phyloP scores from a whole-genome alignment of 805 yeast species.

The Candida chauliodis region DNA sequence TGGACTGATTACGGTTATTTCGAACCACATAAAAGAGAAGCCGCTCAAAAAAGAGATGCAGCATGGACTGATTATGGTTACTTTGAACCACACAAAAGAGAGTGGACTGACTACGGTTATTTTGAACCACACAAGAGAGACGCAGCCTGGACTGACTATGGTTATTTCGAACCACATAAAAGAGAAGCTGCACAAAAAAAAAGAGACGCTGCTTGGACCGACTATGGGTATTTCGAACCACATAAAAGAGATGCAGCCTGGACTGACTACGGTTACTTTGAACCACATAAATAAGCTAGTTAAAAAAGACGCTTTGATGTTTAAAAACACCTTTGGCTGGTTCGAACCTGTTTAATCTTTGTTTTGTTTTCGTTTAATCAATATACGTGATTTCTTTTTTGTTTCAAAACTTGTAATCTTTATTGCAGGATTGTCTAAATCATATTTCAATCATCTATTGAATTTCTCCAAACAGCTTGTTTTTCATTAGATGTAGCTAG shows the following conservation, averaged over 20 bases:
- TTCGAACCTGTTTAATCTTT: background rate
- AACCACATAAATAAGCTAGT: constrained; percentile 3
- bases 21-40: constrained; percentile 7
- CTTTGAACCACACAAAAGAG: constrained; percentile 6
- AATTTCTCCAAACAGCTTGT: too few species aligned
- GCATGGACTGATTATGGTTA: constrained; percentile 5
- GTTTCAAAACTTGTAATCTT: background rate
- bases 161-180: constrained; percentile 5
- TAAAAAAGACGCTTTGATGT: background rate
- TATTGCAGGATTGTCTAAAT: background rate
- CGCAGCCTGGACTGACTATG: constrained; percentile 4
- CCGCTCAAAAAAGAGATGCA: constrained; percentile 4
- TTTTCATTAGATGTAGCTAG: too few species aligned
- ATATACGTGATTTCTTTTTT: background rate
- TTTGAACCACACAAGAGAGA: constrained; percentile 6
- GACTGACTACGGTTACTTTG: constrained; percentile 6
- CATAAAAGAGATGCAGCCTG: constrained; percentile 5
- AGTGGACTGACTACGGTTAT: constrained; percentile 3
- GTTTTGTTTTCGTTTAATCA: background rate
- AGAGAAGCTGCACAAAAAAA: constrained; percentile 1
- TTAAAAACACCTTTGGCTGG: constrained; percentile 1
- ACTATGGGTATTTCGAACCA: constrained; percentile 6
- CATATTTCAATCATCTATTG: background rate
- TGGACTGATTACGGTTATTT: constrained; percentile 7
- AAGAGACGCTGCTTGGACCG: too few species aligned